Evolutionary conservation across 441 rosid species (phyloP).

Genomic region (Raphanus hybrid): DNA sequence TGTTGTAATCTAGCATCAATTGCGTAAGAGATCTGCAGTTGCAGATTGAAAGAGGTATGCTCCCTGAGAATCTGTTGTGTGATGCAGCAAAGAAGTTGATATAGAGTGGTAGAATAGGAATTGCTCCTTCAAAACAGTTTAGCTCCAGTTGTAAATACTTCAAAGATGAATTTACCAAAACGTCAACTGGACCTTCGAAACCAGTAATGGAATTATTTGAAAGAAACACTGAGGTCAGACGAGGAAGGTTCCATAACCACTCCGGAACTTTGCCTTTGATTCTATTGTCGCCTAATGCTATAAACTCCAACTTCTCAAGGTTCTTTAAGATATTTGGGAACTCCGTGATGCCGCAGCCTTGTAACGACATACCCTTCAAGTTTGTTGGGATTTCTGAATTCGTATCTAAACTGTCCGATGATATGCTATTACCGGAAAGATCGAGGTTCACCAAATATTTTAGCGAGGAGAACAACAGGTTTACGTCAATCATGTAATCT

Average conservation of each 20-base stretch:
- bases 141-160: neutral
- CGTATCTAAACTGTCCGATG: neutral
- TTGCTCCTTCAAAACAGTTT: neutral
- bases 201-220: neutral
- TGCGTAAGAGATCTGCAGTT: neutral
- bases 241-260: neutral
- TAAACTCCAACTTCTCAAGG: neutral
- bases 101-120: neutral
- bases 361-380: too few relatives aligned
- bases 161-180: neutral
- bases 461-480: neutral
- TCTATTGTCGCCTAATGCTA: neutral
- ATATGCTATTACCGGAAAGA: neutral
- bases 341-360: neutral
- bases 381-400: too few relatives aligned
- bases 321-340: neutral
- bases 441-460: neutral
- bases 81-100: neutral
- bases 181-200: neutral
- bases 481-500: too few relatives aligned
- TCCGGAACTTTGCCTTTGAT: neutral
- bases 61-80: slow-evolving; percentile 34
- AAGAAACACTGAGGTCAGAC: neutral
- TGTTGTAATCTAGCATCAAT: slow-evolving; percentile 24
- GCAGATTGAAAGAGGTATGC: slow-evolving; percentile 52